These are phyloP conservation scores for Phanerodontia chrysosporium DNA, from an alignment of 768 basidiomycete genomes.

Conservation along the genomic window DNA sequence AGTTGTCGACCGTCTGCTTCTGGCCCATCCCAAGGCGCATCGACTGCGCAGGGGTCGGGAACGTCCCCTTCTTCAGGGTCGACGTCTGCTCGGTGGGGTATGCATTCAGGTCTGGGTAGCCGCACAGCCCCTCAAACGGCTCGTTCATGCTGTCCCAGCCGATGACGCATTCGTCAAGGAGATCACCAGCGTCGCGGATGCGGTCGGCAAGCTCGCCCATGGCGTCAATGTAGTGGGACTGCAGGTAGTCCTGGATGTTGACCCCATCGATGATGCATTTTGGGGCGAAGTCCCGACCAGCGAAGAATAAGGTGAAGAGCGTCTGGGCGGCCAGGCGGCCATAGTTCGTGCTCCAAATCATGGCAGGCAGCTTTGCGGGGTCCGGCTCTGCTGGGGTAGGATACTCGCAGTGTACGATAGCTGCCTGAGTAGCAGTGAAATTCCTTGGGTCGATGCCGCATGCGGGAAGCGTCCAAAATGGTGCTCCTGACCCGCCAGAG, in stretches of 20 bases:
- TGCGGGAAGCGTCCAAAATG: conserved; percentile 88
- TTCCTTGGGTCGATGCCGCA: conserved; percentile 87
- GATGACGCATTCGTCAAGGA: conserved; percentile 84
- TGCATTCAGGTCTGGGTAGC: conserved; percentile 60
- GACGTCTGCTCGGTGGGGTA: conserved; percentile 67
- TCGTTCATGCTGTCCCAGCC: conserved; percentile 99
- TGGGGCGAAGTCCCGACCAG: conserved; percentile 85
- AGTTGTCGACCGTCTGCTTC: conserved; percentile 76
- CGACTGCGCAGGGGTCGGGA: conserved; percentile 82
- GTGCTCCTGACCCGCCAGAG: conserved; percentile 91
- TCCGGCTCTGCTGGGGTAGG: conserved; percentile 55
- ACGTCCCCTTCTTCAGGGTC: conserved; percentile 79
- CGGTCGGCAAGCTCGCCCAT: conserved; percentile 72
- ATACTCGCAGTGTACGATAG: conserved; percentile 89
- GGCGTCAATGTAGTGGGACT: conserved; percentile 71
- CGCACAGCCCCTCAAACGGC: conserved; percentile 80
- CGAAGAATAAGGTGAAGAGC: conserved; percentile 93
- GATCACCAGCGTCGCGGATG: conserved; percentile 66
- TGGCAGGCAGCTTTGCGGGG: conserved; percentile 77
- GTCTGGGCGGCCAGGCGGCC: conserved; percentile 84
- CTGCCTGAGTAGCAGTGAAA: conserved; percentile 80
- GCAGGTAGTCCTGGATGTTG: conserved; percentile 89
- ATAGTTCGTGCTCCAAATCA: conserved; percentile 98
- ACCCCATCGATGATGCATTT: conserved; percentile 86
- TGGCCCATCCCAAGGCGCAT: conserved; percentile 87